Evolutionary conservation across 331 rosid species (phyloP), one percentile per base, ranked within the genome.

Genomic region (Pyrus hybrid): DNA sequence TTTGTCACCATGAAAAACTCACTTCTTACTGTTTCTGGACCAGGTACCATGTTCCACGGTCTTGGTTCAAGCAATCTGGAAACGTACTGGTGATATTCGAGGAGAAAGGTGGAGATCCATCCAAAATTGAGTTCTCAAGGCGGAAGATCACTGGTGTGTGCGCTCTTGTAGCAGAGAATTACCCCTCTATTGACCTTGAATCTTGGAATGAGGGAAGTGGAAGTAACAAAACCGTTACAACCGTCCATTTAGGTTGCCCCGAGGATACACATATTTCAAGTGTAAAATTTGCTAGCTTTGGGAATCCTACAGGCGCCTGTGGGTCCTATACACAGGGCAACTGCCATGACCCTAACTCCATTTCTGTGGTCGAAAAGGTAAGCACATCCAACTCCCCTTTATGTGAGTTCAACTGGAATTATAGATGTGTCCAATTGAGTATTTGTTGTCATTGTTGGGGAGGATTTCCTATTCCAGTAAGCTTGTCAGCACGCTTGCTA

Each of bases 31-130:
- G 77, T 68, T 10, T 41, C 28, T 79, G 80, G 63, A 63, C 33
- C 79, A 93, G 98, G 98, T 93, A 93, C 79, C 98, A 93, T 72
- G 91, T 93, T 84, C 98, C 98, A 54, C 80, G 97, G 71, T 91
- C 98, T 65, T 93, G 98, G 97, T 91, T 93, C 91, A 93, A 88
- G 82, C 93, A 93, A 68, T 79, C 96, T 33, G 98, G 97, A 84
- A 93, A 93, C 41, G 43, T 85, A 76, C 85, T 93, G 77, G 95
- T 90, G 73, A 83, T 93, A 79, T 94, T 91, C 56, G 98, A 94
- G 81, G 98, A 94, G 88, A 88, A 80, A 75, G 98, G 98, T 23
- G 97, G 96, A 61, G 95, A 94, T 76, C 98, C 98, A 70, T 65
- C 85, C 61, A 77, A 80, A 68, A 88, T 94, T 41, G 80, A 45